phyloP scores from a whole-genome alignment of 257 asterid genomes.

The Leptodermis oblonga region DNA sequence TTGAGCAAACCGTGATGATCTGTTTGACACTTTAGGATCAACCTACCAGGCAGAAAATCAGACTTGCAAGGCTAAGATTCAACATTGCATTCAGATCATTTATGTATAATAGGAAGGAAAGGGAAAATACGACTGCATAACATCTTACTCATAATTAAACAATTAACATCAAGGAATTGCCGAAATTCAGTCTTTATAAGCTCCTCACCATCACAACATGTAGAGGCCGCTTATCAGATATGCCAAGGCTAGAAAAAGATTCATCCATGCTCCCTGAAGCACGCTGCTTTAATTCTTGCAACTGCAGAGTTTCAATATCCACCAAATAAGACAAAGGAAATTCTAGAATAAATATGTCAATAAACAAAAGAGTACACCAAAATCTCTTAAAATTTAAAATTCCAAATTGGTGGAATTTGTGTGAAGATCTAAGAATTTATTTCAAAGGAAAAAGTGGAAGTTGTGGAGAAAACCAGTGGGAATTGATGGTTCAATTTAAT shows the following conservation, averaged over 20 bases:
- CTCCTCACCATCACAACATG: slow-evolving; percentile 91
- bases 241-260: slow-evolving; percentile 71
- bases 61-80: slow-evolving; percentile 6
- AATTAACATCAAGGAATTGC: not conserved
- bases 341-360: not conserved
- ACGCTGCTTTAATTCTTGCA: slow-evolving; percentile 94
- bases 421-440: not conserved
- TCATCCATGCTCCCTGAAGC: slow-evolving; percentile 75
- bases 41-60: slow-evolving; percentile 50
- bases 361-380: not conserved
- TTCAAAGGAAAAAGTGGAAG: not conserved
- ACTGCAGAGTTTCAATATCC: slow-evolving; percentile 38
- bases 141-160: not conserved
- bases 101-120: not conserved
- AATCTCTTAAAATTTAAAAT: not conserved
- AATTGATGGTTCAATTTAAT: not conserved
- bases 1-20: slow-evolving; percentile 71
- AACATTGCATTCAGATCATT: not conserved
- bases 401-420: not conserved
- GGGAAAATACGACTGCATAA: not conserved
- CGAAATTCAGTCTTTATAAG: slow-evolving; percentile 5
- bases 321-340: slow-evolving; percentile 18
- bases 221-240: slow-evolving; percentile 82
- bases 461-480: not conserved
- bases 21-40: slow-evolving; percentile 65